These are phyloP conservation scores for Apophysomyces trapeziformis DNA, from an alignment of 371 early-diverging fungal species.

Conservation along the genomic window DNA sequence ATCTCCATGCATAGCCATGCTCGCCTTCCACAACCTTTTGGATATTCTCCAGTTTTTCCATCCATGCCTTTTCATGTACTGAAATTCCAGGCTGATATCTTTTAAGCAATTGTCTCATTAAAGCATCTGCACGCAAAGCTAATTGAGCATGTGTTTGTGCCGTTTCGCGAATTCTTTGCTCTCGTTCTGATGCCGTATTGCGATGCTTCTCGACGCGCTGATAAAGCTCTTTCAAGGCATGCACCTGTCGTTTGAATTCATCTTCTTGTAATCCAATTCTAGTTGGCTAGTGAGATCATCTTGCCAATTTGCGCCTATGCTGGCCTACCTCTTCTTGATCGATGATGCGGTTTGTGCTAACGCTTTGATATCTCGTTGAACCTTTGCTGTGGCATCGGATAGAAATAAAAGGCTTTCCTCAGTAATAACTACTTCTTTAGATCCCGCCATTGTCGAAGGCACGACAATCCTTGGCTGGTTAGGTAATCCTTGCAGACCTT, in stretches of 20 bases:
- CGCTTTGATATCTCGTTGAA: conserved; percentile 28
- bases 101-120: conserved; percentile 21
- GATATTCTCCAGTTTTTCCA: conserved; percentile 23
- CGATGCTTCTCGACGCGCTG: conserved; percentile 9
- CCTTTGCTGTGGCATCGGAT: conserved; percentile 27
- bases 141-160: conserved; percentile 22
- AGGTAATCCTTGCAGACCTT: conserved; percentile 21
- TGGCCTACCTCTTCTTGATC: conserved; percentile 19
- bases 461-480: conserved; percentile 38
- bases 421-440: conserved; percentile 45
- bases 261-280: conserved; percentile 16
- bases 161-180: conserved; percentile 13
- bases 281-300: neutral
- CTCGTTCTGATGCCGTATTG: conserved; percentile 10
- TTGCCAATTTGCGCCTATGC: neutral
- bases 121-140: conserved; percentile 26
- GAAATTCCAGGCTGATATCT: conserved; percentile 21
- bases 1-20: conserved; percentile 20
- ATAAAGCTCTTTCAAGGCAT: conserved; percentile 5
- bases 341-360: conserved; percentile 7
- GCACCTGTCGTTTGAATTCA: conserved; percentile 22
- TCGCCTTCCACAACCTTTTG: conserved; percentile 22
- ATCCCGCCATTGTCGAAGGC: conserved; percentile 33
- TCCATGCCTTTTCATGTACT: conserved; percentile 28
- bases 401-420: conserved; percentile 48